phyloP scores from a whole-genome alignment of 176 grass and related monocot genomes.

The Thinopyrum elongatum region DNA sequence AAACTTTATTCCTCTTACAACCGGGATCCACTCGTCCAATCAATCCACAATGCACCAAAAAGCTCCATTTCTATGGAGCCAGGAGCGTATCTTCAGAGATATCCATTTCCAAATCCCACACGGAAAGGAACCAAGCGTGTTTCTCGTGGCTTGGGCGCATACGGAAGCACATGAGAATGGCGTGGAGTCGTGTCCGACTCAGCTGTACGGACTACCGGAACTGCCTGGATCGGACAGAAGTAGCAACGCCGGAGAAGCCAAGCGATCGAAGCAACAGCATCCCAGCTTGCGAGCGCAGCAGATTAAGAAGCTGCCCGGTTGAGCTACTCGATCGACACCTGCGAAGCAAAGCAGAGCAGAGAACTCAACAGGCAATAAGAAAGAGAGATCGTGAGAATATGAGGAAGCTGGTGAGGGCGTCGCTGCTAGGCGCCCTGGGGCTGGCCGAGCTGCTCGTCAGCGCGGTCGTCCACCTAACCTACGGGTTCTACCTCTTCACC shows the following conservation, averaged over 20 bases:
- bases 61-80: no score
- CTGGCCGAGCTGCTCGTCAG: conserved; percentile 58
- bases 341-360: background rate
- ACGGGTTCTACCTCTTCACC: conserved; percentile 82
- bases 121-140: background rate
- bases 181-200: background rate
- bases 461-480: conserved; percentile 57
- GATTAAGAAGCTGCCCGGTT: background rate
- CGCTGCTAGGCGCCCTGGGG: conserved; percentile 21
- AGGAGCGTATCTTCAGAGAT: no score
- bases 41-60: no score
- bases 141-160: background rate
- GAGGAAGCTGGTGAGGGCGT: background rate
- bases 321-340: background rate
- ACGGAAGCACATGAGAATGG: background rate
- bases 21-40: no score
- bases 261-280: background rate
- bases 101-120: background rate
- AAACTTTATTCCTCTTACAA: no score
- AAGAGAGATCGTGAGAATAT: background rate
- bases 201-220: conserved; percentile 1
- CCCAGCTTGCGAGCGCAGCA: no score
- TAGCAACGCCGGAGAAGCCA: background rate
- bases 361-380: no score
- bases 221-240: background rate